Evolutionary conservation across 2,329 filamentous ascomycete genomes (phyloP).

Genomic region (Colletotrichum sp.): DNA sequence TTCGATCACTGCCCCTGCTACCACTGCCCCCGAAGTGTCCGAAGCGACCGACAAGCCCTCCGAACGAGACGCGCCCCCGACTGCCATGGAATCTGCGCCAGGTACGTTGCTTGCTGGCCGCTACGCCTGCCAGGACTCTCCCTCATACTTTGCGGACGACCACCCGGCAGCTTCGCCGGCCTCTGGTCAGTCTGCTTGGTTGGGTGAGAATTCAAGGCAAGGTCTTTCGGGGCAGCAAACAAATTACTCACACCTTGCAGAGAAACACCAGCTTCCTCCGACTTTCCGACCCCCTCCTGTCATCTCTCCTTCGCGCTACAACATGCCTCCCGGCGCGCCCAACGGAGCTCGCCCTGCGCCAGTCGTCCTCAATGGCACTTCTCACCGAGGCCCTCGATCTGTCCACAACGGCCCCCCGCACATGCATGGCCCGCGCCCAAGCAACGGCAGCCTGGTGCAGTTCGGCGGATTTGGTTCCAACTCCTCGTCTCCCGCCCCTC

Average conservation of each 20-base stretch:
- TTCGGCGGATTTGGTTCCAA: slow-evolving; percentile 63
- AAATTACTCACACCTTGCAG: neutral
- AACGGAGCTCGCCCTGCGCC: slow-evolving; percentile 30
- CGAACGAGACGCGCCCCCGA: neutral
- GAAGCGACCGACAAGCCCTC: slow-evolving; percentile 14
- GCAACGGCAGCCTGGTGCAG: slow-evolving; percentile 56
- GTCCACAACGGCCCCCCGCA: slow-evolving; percentile 38
- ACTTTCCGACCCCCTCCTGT: slow-evolving; percentile 32
- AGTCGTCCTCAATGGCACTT: slow-evolving; percentile 36
- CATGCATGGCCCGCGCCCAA: slow-evolving; percentile 58
- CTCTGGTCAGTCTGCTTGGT: neutral
- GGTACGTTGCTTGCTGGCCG: neutral
- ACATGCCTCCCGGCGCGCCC: slow-evolving; percentile 36
- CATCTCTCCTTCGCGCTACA: slow-evolving; percentile 41
- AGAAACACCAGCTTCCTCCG: neutral
- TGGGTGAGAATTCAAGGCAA: neutral
- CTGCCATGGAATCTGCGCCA: neutral
- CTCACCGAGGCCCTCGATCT: slow-evolving; percentile 34
- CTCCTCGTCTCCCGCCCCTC: slow-evolving; percentile 62
- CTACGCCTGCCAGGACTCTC: neutral
- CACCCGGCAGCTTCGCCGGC: neutral
- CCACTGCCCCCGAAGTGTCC: neutral
- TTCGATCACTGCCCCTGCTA: neutral
- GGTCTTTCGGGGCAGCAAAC: neutral
- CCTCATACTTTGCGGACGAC: neutral